Base-by-base conservation (phyloP, 2,329 filamentous ascomycete species). In the Penicillium rolfsii region DNA sequence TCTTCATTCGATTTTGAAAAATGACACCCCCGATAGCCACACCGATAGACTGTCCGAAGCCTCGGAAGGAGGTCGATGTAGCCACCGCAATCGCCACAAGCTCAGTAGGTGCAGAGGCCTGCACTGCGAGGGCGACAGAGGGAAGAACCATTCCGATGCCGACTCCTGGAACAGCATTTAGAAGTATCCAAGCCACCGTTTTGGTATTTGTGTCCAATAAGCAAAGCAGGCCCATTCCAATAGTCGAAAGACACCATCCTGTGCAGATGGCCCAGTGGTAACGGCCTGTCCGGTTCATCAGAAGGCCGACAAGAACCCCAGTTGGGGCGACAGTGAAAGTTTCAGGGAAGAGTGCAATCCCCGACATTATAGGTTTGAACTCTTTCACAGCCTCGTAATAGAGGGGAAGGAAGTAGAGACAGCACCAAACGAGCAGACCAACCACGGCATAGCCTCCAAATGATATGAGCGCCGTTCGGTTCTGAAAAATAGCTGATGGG, bases 1-100 rank as follows among this genome's bases (percentile, higher is more conserved):
- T 74, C 58, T 76, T 76, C 73, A 88, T 83, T 22, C 48, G 58
- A 28, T 59, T 60, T 36, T 90, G 87, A 75, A 90, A 90, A 55
- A 88, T 82, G 50, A 88, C 86, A 2, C 88, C 87, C 1, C 85
- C 84, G 50, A 89, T 79, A 2, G 87, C 86, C 3, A 90, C 84
- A 30, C 87, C 87, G 14, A 89, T 72, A 0, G 84, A 80, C 70
- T 89, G 86, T 0, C 88, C 88, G 28, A 89, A 82, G 2, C 83
- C 82, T 28, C 86, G 82, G 64, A 86, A 81, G 77, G 90, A 90
- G 46, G 82, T 83, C 73, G 87, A 89, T 76, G 89, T 84, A 24
- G 84, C 86, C 1, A 82, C 82, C 0, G 85, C 81, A 60, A 85
- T 84, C 1, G 85, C 84, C 45, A 86, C 83, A 68, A 88, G 82